Base-by-base conservation (phyloP, 2,329 filamentous ascomycete species). In the Paraphaeosphaeria minitans region DNA sequence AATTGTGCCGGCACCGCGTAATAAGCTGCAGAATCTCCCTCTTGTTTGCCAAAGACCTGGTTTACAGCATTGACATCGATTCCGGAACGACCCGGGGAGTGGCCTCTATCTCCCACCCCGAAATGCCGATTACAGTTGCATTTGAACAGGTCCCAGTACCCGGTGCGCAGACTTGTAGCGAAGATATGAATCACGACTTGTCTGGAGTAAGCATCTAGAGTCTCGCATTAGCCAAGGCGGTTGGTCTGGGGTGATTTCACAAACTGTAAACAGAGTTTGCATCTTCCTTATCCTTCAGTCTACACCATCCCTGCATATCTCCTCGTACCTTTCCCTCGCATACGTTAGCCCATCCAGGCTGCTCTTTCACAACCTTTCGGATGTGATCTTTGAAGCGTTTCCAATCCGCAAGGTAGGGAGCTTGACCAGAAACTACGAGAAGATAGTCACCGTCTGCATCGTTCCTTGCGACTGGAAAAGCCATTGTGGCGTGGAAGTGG, bases 381-480 rank as follows among this genome's bases (percentile, higher is more conserved):
- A 76, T 67, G 24, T 73, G 61, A 39, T 78, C 75, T 59, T 78
- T 78, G 63, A 77, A 73, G n/a, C 70, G 67, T 66, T 73, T 67
- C 75, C 75, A 78, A 6, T 64, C 69, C 1, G 61, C 54, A 37
- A 76, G 54, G 46, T 69, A 74, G 1, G 72, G 67, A 24, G 70
- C 69, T 56, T 58, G 57, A 5, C 71, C 73, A 50, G 67, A 72
- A 19, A 67, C 67, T 6, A 74, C 69, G 24, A 76, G 60, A 47
- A 76, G 41, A 35, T 69, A 76, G 33, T 75, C 66, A 5, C 68
- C 70, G 19, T 66, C 62, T 14, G 55, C 63, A 24, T 66, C 65
- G 59, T 67, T 65, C 55, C 55, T 53, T 19, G 62, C 8, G 43
- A 51, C 37, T 49, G 59, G 13, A 37, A 24, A 24, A 58, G 63